Percentiles rank a stretch among this genome's conserved stretches.
phyloP scores from a whole-genome alignment of 495 filamentous ascomycete genomes.

The Cryomyces antarcticus region DNA sequence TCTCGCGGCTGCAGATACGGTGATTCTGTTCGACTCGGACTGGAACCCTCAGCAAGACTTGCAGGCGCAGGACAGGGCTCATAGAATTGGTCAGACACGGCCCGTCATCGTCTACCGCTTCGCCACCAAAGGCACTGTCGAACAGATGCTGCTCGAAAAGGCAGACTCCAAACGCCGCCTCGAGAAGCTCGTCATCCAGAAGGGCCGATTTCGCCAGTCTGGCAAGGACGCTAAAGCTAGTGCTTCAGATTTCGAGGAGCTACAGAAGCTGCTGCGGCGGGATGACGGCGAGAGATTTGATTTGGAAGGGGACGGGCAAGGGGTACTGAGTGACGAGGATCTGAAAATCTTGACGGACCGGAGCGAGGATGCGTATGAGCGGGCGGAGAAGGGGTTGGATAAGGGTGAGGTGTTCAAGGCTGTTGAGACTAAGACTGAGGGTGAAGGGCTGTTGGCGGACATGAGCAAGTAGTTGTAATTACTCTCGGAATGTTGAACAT shows the following conservation, averaged over 20 bases:
- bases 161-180: constrained; percentile 87
- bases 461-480: constrained; percentile 7
- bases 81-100: constrained; percentile 80
- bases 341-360: constrained; percentile 63
- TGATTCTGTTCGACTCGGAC: constrained; percentile 61
- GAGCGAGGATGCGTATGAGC: constrained; percentile 64
- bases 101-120: constrained; percentile 92
- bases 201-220: constrained; percentile 41
- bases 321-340: constrained; percentile 58
- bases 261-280: constrained; percentile 37
- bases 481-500: not conserved
- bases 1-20: constrained; percentile 47
- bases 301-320: constrained; percentile 32
- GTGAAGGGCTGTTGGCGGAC: constrained; percentile 19
- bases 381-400: constrained; percentile 51
- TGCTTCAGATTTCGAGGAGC: constrained; percentile 29
- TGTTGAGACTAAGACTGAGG: constrained; percentile 39
- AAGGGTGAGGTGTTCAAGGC: constrained; percentile 39
- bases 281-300: constrained; percentile 35
- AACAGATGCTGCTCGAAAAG: constrained; percentile 69
- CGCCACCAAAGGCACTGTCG: constrained; percentile 81
- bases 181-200: constrained; percentile 88
- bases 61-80: constrained; percentile 85
- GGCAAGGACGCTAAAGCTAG: constrained; percentile 18
- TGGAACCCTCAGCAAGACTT: constrained; percentile 98